phyloP scores from a whole-genome alignment of 2,329 filamentous ascomycete species.

The Myriosclerotinia curreyana region DNA sequence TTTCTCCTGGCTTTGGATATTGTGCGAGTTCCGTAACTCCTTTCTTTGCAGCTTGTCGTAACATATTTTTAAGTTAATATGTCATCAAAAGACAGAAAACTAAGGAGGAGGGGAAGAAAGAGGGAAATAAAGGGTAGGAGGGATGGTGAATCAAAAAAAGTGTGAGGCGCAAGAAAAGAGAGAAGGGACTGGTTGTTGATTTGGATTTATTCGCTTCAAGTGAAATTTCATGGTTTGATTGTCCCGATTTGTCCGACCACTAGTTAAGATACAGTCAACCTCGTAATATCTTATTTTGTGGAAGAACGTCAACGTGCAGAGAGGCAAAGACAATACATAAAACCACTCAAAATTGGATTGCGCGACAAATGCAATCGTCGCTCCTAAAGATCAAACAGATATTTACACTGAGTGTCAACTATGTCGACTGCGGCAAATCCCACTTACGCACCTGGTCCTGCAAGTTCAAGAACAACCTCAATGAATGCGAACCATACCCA shows the following conservation, averaged over 20 bases:
- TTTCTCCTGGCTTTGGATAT: conserved; percentile 76
- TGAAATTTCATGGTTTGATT: conserved; percentile 21
- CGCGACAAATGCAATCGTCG: conserved; percentile 19
- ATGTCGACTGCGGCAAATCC: conserved; percentile 41
- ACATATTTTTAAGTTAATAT: conserved; percentile 42
- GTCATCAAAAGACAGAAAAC: conserved; percentile 7
- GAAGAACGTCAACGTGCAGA: conserved; percentile 21
- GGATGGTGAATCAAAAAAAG: not conserved
- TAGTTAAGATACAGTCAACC: conserved; percentile 21
- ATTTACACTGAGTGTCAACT: not conserved
- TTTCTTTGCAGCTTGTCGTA: conserved; percentile 47
- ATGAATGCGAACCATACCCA: conserved; percentile 33
- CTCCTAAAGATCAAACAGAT: conserved; percentile 21
- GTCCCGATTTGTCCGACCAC: conserved; percentile 20
- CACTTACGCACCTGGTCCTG: conserved; percentile 41
- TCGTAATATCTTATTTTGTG: conserved; percentile 22
- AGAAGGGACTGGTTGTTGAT: not conserved
- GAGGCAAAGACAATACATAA: conserved; percentile 12
- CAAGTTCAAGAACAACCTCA: conserved; percentile 36
- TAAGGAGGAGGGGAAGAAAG: not conserved
- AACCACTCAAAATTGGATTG: conserved; percentile 18
- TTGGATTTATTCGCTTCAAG: conserved; percentile 19
- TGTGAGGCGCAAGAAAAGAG: conserved; percentile 10
- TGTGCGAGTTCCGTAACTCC: conserved; percentile 73
- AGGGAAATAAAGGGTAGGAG: conserved; percentile 3